Evolutionary conservation across 2,329 filamentous ascomycete species (phyloP), one percentile per base, ranked within the genome.

Genomic region (Aureobasidium sp.): DNA sequence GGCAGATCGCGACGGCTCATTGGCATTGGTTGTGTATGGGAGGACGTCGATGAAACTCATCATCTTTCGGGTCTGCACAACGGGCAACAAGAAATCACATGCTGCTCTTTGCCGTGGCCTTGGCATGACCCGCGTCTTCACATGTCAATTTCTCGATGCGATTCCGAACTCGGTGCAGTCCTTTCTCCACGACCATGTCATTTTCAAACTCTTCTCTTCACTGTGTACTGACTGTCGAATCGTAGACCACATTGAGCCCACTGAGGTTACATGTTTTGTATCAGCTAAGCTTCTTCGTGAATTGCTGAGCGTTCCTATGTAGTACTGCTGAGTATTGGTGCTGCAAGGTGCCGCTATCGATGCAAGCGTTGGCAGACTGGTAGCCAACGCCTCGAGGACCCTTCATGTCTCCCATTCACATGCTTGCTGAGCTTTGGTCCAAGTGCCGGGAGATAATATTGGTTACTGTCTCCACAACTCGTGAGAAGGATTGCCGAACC

Each of bases 61-160:
- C 53, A 57, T 34, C 53, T 57, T 15, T 55, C 27, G 47, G 36
- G 37, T 44, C 51, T 55, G 51, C 52, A 56, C 52, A 56, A 56
- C 52, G 37, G 51, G 36, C 51, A 55, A 39, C 51, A 56, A 20
- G 36, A 46, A 26, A 58, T 58, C 55, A 58, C 55, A 58, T 58
- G 55, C 53, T 20, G 20, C 20, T 20, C 20, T 20, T 20, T 52
- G n/a, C 48, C 48, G 48, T 52, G 42, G 55, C 42, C 29, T 37
- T 48, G 42, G 32, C 41, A 48, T 48, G 42, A 48, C 55, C 29
- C 55, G 55, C 26, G 32, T 37, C 29, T 47, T 58, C 55, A 58
- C 55, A 58, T 58, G 55, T 29, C 26, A 58, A 39, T 39, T 20
- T 20, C 6, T 17, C 5, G 4, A 10, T 36, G n/a, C 6, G 12